Evolutionary conservation across 768 basidiomycete species (phyloP).

Genomic region (Daedalea quercina): DNA sequence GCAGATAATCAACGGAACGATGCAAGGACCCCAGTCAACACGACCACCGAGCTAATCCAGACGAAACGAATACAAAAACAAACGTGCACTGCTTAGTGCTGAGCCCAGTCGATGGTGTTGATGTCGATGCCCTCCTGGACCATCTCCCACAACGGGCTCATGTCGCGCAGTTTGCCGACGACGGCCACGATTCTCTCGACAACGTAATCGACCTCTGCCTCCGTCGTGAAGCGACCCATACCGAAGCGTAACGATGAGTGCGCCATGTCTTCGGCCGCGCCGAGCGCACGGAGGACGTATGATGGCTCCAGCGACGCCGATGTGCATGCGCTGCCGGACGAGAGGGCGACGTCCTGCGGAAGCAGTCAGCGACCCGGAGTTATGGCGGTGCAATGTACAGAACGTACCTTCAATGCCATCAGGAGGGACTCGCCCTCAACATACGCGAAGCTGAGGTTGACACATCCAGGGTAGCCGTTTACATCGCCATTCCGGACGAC

Average conservation of each 20-base stretch:
- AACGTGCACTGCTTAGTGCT: conserved; percentile 39
- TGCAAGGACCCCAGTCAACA: not conserved
- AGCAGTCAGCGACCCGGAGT: not conserved
- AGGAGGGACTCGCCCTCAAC: conserved; percentile 96
- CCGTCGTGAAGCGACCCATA: conserved; percentile 96
- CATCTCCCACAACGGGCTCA: conserved; percentile 99
- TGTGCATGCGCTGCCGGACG: conserved; percentile 97
- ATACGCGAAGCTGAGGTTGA: conserved; percentile 93
- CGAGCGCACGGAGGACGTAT: conserved; percentile 93
- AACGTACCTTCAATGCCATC: conserved; percentile 89
- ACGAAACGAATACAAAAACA: not conserved
- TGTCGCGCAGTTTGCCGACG: conserved; percentile 86
- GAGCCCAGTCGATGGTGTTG: conserved; percentile 91
- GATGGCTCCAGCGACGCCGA: conserved; percentile 98
- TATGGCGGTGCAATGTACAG: not conserved
- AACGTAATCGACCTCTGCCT: conserved; percentile 94
- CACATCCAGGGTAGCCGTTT: conserved; percentile 90
- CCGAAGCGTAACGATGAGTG: conserved; percentile 97
- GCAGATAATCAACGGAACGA: not conserved
- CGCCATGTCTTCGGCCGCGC: conserved; percentile 98
- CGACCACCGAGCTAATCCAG: not conserved
- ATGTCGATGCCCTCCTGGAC: conserved; percentile 98
- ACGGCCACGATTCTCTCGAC: conserved; percentile 79
- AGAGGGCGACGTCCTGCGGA: conserved; percentile 85
- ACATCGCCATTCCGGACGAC: conserved; percentile 93